Evolutionary conservation across 257 asterid genomes (phyloP), one percentile per base, ranked within the genome.

Genomic region (Thymus quinquecostatus): DNA sequence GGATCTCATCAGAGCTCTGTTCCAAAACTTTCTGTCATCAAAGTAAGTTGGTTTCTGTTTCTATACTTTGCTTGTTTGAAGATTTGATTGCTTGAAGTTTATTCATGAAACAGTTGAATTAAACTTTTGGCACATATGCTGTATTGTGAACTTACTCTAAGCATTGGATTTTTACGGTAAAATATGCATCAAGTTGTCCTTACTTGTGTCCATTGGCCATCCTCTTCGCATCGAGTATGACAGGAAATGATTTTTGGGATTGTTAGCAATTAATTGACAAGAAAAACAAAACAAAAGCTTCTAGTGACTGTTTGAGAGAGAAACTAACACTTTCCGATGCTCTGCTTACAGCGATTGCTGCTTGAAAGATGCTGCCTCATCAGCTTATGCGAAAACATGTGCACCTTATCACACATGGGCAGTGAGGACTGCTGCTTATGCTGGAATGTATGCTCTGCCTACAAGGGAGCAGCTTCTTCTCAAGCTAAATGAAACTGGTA

Each of bases 381-480:
- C 75, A 44, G 98, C 99, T 54, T 95, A 95, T 66, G 76, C 89
- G 8, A 77, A 87, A 74, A 96, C 96, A 53, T 92, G 98, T 55
- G 97, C 99, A 9, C 95, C 96, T 4, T 95, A 86, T 75, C 98
- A 95, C 83, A 78, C 97, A 10, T 95, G 99, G 99, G 90, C 93
- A 0, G 89, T 95, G 58, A 87, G 97, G 80, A 85, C 99, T 59
- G 98, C 98, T 56, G 99, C 85, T 68, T 86, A 85, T 64, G 99
- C 99, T 10, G 99, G 99, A n/a, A 89, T 95, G 98, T 89, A 88
- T 84, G 91, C 97, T 45, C 83, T 95, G 76, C 99, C 99, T 6
- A 75, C 98, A 7, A 83, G 97, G 86, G 93, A 89, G 12, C 98
- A 91, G 58, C 97, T 95, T 30, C 86, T 95, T 43, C 10, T 83